Conservation (phyloP, 2,329 filamentous ascomycete genomes). For the Pseudogymnoascus sp. region DNA sequence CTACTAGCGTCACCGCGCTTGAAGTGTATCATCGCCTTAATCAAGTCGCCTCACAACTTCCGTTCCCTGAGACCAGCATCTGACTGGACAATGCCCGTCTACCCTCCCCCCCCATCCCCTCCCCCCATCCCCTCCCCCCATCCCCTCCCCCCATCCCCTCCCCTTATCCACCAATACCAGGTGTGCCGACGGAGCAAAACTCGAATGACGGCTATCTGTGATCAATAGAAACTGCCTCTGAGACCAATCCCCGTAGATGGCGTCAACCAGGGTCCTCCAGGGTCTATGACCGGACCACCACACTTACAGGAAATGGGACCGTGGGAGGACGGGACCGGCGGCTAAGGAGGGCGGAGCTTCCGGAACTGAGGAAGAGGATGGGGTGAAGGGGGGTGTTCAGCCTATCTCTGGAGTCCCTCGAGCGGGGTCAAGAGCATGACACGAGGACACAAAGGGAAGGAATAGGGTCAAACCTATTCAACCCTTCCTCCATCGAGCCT, state of each 20-base stretch:
- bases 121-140: slow-evolving; percentile 14
- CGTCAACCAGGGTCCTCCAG: slow-evolving; percentile 22
- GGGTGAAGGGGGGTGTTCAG: slow-evolving; percentile 21
- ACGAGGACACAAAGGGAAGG: slow-evolving; percentile 21
- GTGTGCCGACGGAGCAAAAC: slow-evolving; percentile 21
- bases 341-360: slow-evolving; percentile 14
- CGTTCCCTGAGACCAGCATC: slow-evolving; percentile 11
- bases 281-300: slow-evolving; percentile 23
- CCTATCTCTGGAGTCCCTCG: slow-evolving; percentile 27
- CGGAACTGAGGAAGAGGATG: slow-evolving; percentile 14
- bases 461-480: slow-evolving; percentile 29
- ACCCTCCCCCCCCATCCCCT: slow-evolving; percentile 12
- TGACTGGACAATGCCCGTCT: background rate
- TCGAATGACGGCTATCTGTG: slow-evolving; percentile 27
- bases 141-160: slow-evolving; percentile 12
- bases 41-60: slow-evolving; percentile 17
- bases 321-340: slow-evolving; percentile 24
- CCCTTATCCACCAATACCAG: slow-evolving; percentile 22
- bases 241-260: slow-evolving; percentile 25
- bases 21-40: slow-evolving; percentile 25
- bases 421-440: slow-evolving; percentile 31
- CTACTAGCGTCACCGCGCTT: slow-evolving; percentile 34
- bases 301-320: slow-evolving; percentile 24
- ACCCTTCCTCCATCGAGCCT: slow-evolving; percentile 20
- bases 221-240: slow-evolving; percentile 24